Evolutionary conservation across 768 basidiomycete species (phyloP).

Genomic region (Clitopilus passeckerianus): DNA sequence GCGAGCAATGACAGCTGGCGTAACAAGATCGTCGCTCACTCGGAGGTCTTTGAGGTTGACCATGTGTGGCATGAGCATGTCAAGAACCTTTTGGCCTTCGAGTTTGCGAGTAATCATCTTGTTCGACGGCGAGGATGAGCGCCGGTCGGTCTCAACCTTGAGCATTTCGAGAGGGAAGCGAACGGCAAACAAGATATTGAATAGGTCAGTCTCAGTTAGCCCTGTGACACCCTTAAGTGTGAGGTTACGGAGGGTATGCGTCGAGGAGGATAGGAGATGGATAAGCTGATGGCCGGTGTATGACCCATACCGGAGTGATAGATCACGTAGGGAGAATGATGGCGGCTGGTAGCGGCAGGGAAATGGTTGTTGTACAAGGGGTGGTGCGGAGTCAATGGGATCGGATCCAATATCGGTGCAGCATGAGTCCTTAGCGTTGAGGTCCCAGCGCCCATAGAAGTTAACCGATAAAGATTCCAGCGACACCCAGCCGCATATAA

Average conservation of each 20-base stretch:
- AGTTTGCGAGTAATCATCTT: not conserved
- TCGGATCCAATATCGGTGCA: not conserved
- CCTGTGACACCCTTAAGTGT: not conserved
- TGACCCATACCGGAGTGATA: not conserved
- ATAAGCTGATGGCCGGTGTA: not conserved
- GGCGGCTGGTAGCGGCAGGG: not conserved
- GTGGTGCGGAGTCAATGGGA: no score
- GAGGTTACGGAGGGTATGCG: not conserved
- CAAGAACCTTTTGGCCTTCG: not conserved
- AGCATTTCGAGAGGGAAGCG: not conserved
- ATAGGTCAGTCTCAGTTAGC: not conserved
- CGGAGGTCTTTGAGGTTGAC: not conserved
- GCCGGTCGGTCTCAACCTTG: not conserved
- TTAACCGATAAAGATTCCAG: no score
- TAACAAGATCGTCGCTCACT: not conserved
- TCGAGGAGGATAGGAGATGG: not conserved
- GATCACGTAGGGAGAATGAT: not conserved
- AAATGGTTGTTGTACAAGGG: not conserved
- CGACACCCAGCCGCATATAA: no score
- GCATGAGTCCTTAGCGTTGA: no score
- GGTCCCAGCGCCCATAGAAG: no score
- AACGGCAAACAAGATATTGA: not conserved
- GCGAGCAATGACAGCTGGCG: not conserved
- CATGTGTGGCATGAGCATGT: not conserved
- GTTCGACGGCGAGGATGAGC: no score